phyloP scores from a whole-genome alignment of 306 rosid genomes.

The Cicer judaicum region DNA sequence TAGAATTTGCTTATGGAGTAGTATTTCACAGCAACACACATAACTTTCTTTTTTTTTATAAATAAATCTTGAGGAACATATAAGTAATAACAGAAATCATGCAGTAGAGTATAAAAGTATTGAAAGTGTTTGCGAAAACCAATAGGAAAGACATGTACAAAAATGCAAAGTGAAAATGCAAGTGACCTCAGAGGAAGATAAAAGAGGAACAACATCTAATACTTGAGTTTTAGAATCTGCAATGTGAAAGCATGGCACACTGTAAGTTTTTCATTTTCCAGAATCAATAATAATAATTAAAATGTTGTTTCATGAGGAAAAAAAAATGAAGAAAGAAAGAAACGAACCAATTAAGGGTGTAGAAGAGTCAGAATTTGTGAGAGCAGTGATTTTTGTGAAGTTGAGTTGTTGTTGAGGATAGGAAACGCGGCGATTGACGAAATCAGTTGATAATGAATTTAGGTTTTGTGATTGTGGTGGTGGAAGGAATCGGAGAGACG shows the following conservation, averaged over 20 bases:
- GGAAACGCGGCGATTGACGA: not conserved
- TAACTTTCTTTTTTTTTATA: no score
- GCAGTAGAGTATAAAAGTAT: not conserved
- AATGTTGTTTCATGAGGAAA: no score
- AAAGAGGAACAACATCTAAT: constrained; percentile 58
- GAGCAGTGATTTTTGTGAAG: not conserved
- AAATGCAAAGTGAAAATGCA: not conserved
- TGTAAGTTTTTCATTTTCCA: not conserved
- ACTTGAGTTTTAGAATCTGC: constrained; percentile 55
- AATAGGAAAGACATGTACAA: not conserved
- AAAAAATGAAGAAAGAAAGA: no score
- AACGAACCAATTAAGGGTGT: not conserved
- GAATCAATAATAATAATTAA: not conserved
- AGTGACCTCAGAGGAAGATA: constrained; percentile 65
- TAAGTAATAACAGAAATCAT: no score
- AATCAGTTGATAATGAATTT: not conserved
- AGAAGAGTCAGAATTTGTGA: not conserved
- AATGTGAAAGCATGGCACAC: not conserved
- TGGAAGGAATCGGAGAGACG: not conserved
- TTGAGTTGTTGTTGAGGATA: not conserved
- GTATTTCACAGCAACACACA: no score
- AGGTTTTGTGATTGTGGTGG: not conserved
- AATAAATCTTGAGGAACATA: no score
- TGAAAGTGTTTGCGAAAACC: not conserved
- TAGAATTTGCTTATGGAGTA: no score